phyloP scores from a whole-genome alignment of 108 stramenopile species.

The Cyclotella baltica region DNA sequence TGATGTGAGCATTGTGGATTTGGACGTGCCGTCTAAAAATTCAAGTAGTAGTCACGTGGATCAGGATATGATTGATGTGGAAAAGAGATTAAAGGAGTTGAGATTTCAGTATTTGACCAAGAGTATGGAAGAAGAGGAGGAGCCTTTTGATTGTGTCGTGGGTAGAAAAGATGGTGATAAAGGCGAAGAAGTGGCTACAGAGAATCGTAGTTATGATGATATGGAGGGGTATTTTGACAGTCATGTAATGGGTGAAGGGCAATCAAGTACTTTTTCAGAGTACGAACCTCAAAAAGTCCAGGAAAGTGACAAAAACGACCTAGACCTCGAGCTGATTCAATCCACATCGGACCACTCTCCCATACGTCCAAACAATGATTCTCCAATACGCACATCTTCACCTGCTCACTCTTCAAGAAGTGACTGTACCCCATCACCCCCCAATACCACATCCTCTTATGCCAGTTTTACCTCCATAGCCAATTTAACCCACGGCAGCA shows the following conservation, averaged over 20 bases:
- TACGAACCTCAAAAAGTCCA: no score
- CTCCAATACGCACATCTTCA: background rate
- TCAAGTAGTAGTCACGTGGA: no score
- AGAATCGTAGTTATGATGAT: background rate
- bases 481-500: background rate
- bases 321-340: background rate
- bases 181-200: background rate
- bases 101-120: background rate
- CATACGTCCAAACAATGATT: background rate
- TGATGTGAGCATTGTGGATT: no score
- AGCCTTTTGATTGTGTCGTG: background rate
- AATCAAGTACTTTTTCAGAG: no score
- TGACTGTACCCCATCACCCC: background rate
- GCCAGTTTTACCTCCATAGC: background rate
- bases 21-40: no score
- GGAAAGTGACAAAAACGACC: background rate
- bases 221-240: background rate
- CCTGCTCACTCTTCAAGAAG: background rate
- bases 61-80: background rate
- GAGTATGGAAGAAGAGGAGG: conserved; percentile 3
- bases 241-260: no score
- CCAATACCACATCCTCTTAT: background rate
- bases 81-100: background rate
- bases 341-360: no score
- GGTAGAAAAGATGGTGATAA: background rate